Conservation (phyloP, 2,329 filamentous ascomycete genomes). For the Thermochaetoides dissita region DNA sequence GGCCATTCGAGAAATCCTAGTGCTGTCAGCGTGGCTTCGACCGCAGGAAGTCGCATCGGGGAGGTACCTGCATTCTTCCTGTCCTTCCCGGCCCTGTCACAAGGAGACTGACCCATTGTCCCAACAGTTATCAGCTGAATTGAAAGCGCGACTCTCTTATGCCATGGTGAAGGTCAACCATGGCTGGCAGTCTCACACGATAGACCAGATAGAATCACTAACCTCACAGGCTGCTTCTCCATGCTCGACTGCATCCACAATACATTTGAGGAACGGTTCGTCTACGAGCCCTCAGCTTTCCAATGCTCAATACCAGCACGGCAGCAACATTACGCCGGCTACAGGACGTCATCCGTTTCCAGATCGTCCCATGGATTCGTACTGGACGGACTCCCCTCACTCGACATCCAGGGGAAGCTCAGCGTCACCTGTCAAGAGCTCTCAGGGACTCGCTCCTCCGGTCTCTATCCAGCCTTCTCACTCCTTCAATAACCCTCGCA, state of each 20-base stretch:
- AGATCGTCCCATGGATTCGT: constrained; percentile 4
- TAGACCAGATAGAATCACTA: constrained; percentile 64
- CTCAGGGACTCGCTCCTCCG: constrained; percentile 34
- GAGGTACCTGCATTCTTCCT: constrained; percentile 40
- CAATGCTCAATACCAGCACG: constrained; percentile 22
- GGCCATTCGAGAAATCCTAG: constrained; percentile 62
- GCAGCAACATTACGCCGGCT: constrained; percentile 21
- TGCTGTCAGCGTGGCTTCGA: constrained; percentile 46
- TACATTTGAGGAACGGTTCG: constrained; percentile 36
- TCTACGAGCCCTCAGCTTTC: constrained; percentile 40
- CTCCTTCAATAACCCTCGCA: constrained; percentile 29
- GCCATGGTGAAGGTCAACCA: constrained; percentile 89
- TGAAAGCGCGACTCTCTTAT: constrained; percentile 76
- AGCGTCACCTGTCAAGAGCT: constrained; percentile 24
- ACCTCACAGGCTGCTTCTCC: constrained; percentile 56
- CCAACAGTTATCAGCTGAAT: constrained; percentile 55
- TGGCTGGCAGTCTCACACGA: constrained; percentile 67
- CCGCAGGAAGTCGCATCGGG: constrained; percentile 56
- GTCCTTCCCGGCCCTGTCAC: not conserved
- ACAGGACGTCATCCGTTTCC: constrained; percentile 12
- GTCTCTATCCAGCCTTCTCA: constrained; percentile 39
- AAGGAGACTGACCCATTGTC: constrained; percentile 12
- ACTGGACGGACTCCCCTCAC: constrained; percentile 7
- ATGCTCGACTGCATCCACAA: constrained; percentile 41
- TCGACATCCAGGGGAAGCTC: constrained; percentile 10